Conservation (phyloP, 2,329 filamentous ascomycete genomes). For the Penicillium janthinellum region DNA sequence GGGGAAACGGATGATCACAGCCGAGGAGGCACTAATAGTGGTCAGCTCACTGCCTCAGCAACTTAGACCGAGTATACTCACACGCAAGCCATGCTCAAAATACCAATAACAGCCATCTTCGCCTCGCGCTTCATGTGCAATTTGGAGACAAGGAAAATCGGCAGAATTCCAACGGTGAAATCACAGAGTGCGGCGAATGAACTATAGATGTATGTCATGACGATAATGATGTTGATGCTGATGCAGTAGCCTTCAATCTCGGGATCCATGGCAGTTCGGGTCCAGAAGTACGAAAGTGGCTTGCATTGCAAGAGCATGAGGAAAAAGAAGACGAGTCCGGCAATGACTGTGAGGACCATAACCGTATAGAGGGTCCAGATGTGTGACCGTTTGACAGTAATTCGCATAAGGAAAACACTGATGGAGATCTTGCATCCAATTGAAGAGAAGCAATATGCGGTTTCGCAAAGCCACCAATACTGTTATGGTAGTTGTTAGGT, state of each 20-base stretch:
- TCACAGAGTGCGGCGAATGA: conserved; percentile 45
- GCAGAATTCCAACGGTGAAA: conserved; percentile 56
- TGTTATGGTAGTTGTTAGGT: conserved; percentile 7
- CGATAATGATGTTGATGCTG: conserved; percentile 36
- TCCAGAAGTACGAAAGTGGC: conserved; percentile 56
- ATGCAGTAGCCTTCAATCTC: conserved; percentile 47
- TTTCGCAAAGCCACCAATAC: conserved; percentile 56
- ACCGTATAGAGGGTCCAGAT: conserved; percentile 50
- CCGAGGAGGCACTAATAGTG: conserved; percentile 44
- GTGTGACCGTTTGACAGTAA: conserved; percentile 51
- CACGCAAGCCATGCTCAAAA: conserved; percentile 60
- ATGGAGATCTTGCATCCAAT: conserved; percentile 54
- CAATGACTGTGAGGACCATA: conserved; percentile 48
- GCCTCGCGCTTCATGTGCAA: conserved; percentile 57
- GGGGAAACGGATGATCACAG: conserved; percentile 49
- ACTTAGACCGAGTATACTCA: conserved; percentile 30
- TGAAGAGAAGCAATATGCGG: conserved; percentile 53
- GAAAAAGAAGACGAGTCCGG: conserved; percentile 53
- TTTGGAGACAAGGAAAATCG: conserved; percentile 57
- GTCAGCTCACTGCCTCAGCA: neutral
- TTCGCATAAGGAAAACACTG: conserved; percentile 55
- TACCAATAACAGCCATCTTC: conserved; percentile 55
- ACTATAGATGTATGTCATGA: conserved; percentile 40
- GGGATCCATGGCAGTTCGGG: conserved; percentile 25
- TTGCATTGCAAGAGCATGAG: conserved; percentile 57